These are phyloP conservation scores for Imleria badia DNA, from an alignment of 768 basidiomycete species.

Conservation along the genomic window DNA sequence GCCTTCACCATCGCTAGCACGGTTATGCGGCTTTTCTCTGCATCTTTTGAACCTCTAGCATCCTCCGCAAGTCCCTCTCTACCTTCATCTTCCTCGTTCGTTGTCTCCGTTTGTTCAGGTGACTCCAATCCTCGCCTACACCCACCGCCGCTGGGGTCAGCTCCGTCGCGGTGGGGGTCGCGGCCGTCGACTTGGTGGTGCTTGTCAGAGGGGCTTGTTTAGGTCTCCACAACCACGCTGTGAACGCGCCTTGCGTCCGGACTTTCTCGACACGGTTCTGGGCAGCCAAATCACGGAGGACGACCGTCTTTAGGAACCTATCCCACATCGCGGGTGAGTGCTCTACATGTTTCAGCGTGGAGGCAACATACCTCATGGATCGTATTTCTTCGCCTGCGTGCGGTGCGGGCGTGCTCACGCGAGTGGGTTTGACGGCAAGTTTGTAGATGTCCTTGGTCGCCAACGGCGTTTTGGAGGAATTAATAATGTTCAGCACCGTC, in stretches of 20 bases:
- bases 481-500: slow-evolving; percentile 21
- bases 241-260: slow-evolving; percentile 31
- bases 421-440: slow-evolving; percentile 15
- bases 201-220: not conserved
- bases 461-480: slow-evolving; percentile 21
- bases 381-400: slow-evolving; percentile 48
- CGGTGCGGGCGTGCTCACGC: slow-evolving; percentile 32
- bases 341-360: no score
- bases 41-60: slow-evolving; percentile 36
- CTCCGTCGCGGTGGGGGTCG: not conserved
- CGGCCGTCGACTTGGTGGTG: not conserved
- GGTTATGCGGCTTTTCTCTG: slow-evolving; percentile 2
- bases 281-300: slow-evolving; percentile 48
- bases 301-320: slow-evolving; percentile 55
- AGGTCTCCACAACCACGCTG: slow-evolving; percentile 43
- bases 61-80: slow-evolving; percentile 38
- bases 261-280: slow-evolving; percentile 44
- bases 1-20: not conserved
- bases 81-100: slow-evolving; percentile 48
- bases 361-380: slow-evolving; percentile 47
- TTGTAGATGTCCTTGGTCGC: slow-evolving; percentile 30
- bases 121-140: slow-evolving; percentile 46
- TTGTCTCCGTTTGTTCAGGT: slow-evolving; percentile 56
- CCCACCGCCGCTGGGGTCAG: slow-evolving; percentile 31
- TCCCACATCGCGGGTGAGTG: not conserved